Conservation (phyloP, 2,329 filamentous ascomycete genomes). For the Cryphonectria radicalis region DNA sequence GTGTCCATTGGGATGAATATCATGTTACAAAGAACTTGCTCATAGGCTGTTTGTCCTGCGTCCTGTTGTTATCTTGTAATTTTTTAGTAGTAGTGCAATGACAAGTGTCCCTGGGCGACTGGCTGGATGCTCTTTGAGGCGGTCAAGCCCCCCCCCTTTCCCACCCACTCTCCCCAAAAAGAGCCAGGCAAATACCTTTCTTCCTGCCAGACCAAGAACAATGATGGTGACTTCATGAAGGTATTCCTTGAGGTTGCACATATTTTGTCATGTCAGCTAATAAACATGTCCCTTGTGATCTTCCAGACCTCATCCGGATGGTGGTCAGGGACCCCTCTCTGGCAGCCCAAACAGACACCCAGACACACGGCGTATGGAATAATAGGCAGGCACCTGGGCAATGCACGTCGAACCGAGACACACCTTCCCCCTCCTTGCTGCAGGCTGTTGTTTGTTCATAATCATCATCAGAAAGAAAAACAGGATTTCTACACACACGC, state of each 20-base stretch:
- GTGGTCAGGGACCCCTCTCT: not conserved
- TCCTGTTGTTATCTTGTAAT: not conserved
- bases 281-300: not conserved
- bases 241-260: not conserved
- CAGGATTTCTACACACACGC: not conserved
- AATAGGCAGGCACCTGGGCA: constrained; percentile 1
- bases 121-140: not conserved
- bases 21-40: constrained; percentile 1
- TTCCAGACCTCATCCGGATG: not conserved
- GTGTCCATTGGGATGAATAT: not conserved
- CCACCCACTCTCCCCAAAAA: not conserved
- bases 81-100: not conserved
- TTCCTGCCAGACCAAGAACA: not conserved
- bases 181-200: not conserved
- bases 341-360: not conserved
- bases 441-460: not conserved
- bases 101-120: not conserved
- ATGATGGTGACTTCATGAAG: not conserved
- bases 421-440: not conserved
- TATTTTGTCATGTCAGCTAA: not conserved
- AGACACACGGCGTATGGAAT: not conserved
- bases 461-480: not conserved
- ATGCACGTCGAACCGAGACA: not conserved
- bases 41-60: not conserved
- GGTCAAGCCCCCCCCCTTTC: not conserved